phyloP scores from a whole-genome alignment of 345 rosid species.

The Alliaria petiolata region DNA sequence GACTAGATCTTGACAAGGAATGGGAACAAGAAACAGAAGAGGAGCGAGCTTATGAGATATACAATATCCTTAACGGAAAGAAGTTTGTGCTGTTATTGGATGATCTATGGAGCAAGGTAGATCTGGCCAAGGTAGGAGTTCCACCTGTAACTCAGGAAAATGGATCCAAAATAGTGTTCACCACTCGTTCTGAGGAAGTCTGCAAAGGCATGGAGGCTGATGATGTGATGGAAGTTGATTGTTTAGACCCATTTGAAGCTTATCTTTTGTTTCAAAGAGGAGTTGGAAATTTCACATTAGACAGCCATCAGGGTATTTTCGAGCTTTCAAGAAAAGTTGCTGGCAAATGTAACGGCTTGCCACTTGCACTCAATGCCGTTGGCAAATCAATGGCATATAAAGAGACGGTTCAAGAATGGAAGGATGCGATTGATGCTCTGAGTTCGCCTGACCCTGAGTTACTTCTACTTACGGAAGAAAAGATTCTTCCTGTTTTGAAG shows the following conservation, averaged over 20 bases:
- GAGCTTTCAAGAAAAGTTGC: conserved; percentile 1
- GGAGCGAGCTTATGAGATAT: background rate
- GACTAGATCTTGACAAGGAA: background rate
- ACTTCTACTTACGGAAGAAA: background rate
- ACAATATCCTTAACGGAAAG: background rate
- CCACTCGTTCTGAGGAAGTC: background rate
- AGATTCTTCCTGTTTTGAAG: background rate
- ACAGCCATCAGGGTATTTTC: background rate
- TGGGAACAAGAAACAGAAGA: background rate
- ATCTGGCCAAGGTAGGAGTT: background rate
- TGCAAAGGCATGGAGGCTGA: background rate
- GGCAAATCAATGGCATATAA: conserved; percentile 7
- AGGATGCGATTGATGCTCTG: background rate
- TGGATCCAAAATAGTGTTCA: background rate
- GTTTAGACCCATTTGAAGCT: background rate
- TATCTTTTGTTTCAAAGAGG: background rate
- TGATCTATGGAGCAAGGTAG: background rate
- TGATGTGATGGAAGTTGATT: background rate
- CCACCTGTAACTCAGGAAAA: background rate
- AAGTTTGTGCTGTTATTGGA: background rate
- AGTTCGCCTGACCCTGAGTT: background rate
- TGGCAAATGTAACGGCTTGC: conserved; percentile 16
- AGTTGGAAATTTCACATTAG: background rate
- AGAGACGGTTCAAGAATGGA: background rate
- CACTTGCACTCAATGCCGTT: conserved; percentile 19